Conservation (phyloP, 2,329 filamentous ascomycete species). For the Aspergillus sp. region DNA sequence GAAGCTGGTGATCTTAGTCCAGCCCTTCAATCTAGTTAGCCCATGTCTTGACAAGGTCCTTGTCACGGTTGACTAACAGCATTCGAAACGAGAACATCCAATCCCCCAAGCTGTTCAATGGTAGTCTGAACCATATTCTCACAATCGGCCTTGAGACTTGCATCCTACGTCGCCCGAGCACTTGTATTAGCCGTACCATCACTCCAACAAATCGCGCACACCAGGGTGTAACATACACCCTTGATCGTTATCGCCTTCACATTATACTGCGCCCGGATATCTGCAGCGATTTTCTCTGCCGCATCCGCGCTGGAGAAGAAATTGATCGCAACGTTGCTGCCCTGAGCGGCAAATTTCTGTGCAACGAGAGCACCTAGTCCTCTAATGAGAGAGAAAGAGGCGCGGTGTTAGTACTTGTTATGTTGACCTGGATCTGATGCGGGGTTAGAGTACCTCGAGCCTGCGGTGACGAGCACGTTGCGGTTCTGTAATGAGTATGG, state of each 20-base stretch:
- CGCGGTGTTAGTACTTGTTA: neutral
- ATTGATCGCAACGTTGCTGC: conserved; percentile 71
- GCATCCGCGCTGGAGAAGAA: conserved; percentile 63
- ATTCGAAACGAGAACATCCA: conserved; percentile 79
- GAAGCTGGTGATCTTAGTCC: conserved; percentile 61
- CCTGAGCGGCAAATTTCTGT: conserved; percentile 66
- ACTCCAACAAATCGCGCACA: neutral
- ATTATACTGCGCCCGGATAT: conserved; percentile 53
- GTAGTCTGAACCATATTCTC: conserved; percentile 59
- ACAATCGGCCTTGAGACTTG: conserved; percentile 61
- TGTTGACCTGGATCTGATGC: neutral
- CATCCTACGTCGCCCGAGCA: conserved; percentile 48
- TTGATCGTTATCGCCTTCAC: conserved; percentile 58
- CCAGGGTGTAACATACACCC: conserved; percentile 50
- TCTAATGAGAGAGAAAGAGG: conserved; percentile 39
- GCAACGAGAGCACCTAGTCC: conserved; percentile 71
- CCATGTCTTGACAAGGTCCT: neutral
- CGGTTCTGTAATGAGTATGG: conserved; percentile 11
- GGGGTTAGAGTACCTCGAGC: neutral
- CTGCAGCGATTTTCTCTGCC: conserved; percentile 59
- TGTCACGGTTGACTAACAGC: conserved; percentile 48
- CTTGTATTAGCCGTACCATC: conserved; percentile 4
- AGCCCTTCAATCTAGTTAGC: conserved; percentile 47
- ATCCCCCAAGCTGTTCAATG: conserved; percentile 60
- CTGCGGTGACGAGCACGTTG: conserved; percentile 10